Base-by-base conservation (phyloP, 2,329 filamentous ascomycete species). In the Diaporthe vaccinii region DNA sequence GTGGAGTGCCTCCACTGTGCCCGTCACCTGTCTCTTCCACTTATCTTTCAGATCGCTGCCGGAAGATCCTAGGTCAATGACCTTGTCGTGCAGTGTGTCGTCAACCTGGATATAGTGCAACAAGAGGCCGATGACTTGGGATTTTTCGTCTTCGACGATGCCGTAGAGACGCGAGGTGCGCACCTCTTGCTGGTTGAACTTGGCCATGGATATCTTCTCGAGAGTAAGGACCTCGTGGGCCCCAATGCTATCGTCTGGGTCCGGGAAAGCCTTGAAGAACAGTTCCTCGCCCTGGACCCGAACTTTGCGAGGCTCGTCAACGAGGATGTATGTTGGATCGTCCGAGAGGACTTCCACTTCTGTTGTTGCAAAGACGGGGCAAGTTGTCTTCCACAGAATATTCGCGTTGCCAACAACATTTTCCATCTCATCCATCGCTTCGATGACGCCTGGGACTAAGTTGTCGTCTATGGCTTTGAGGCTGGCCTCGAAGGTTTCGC, bases 21-120 rank as follows among this genome's bases (percentile, higher is more conserved):
- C 68, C 7, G 39, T 46, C n/a, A 81, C 74, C 74, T 81, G 78
- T 4, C 62, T 46, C 53, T 53, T 75, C 79, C 78, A 80, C 22
- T 39, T 72, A 61, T 74, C 51, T n/a, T 59, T 36, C 5, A 62
- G 17, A 34, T 62, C n/a, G 36, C 36, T 44, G n/a, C 25, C 25
- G 8, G 4, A 28, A 41, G 59, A 22, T 22, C n/a, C 39, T 28
- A 12, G n/a, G 12, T 31, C 39, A 44, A 62, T 62, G 15, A 62
- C n/a, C 59, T 44, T 62, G 36, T 44, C 36, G n/a, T 28, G 4
- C 7, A 62, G 8, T 20, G 59, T 62, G 7, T 44, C 59, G 59
- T 17, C n/a, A 62, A 62, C 59, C 17, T 28, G 36, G 8, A 62
- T 28, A 7, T 20, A 31, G 36, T 44, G 59, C 8, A 73, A 51